Evolutionary conservation across 1,284 basidiomycete species (phyloP), one percentile per base, ranked within the genome.

Genomic region (Apiotrichum brassicae): DNA sequence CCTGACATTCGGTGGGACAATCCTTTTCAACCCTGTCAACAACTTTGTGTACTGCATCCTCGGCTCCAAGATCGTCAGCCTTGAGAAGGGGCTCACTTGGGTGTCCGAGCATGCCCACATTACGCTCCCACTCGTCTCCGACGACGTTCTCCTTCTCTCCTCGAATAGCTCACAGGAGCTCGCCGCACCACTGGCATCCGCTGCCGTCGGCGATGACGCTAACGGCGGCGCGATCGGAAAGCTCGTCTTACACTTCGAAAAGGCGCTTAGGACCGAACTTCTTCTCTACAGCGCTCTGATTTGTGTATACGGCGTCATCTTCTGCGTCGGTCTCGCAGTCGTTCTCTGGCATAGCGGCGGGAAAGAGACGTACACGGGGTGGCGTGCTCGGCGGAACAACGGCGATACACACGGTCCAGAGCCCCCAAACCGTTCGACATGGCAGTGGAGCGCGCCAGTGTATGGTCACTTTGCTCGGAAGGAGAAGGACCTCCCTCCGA

Each of bases 71-170:
- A 83, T 97, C 42, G 77, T 82, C 49, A 86, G 84, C 7, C 79
- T 98, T 60, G 87, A 93, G 71, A 79, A 82, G 19, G 92, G 87
- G 8, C 77, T 97, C 43, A 95, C 89, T 0, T 97, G 94, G 81
- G 77, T 97, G 54, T 85, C 93, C 61, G 77, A 91, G 57, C 91
- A 94, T 68, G 83, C 93, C 33, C 76, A 82, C 40, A 78, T 95
- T 57, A 76, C 86, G 57, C 79, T 97, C 45, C 84, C 87, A 0
- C 78, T 77, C 30, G 79, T 95, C 34, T 83, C 86, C 49, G 74
- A 83, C 42, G 79, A 80, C 49, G 79, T 85, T 33, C 82, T 97
- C 48, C 76, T 90, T 36, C 78, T 97, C 40, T 86, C 85, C 0
- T 81, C 81, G 8, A 68, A 73, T 1, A 76, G 81, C 4, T 81